Percentiles rank a stretch among this genome's conserved stretches.
Conservation (phyloP, 2,329 filamentous ascomycete species). For the Herpotrichia juniperi region DNA sequence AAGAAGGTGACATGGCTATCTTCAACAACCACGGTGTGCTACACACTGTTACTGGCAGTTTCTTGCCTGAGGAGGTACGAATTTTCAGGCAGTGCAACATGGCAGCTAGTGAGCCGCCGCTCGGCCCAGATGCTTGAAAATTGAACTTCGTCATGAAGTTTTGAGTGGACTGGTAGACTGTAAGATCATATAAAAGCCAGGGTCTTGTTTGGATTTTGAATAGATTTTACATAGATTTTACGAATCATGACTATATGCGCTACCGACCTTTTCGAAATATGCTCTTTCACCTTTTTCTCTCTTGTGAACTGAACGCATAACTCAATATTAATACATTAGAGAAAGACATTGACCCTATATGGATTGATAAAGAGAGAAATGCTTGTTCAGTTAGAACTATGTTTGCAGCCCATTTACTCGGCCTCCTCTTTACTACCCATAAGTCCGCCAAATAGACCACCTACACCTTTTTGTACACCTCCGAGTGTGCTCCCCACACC, state of each 20-base stretch:
- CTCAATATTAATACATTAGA: too few species aligned
- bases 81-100: slow-evolving; percentile 82
- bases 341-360: too few species aligned
- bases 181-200: background rate
- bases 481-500: slow-evolving; percentile 50
- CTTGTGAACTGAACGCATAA: too few species aligned
- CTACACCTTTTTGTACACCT: slow-evolving; percentile 46
- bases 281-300: too few species aligned
- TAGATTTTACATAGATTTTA: background rate
- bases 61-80: slow-evolving; percentile 73
- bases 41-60: slow-evolving; percentile 77
- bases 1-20: slow-evolving; percentile 75
- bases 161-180: background rate
- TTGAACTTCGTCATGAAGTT: background rate
- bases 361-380: too few species aligned
- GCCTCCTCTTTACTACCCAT: slow-evolving; percentile 27
- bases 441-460: slow-evolving; percentile 43
- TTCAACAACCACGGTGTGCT: slow-evolving; percentile 80
- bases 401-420: background rate
- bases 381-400: too few species aligned
- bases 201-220: background rate
- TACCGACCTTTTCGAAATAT: too few species aligned
- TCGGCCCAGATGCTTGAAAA: slow-evolving; percentile 51
- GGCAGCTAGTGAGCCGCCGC: slow-evolving; percentile 66
- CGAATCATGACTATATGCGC: too few species aligned